Evolutionary conservation across 306 rosid species (phyloP).

Genomic region (Coriaria nepalensis): DNA sequence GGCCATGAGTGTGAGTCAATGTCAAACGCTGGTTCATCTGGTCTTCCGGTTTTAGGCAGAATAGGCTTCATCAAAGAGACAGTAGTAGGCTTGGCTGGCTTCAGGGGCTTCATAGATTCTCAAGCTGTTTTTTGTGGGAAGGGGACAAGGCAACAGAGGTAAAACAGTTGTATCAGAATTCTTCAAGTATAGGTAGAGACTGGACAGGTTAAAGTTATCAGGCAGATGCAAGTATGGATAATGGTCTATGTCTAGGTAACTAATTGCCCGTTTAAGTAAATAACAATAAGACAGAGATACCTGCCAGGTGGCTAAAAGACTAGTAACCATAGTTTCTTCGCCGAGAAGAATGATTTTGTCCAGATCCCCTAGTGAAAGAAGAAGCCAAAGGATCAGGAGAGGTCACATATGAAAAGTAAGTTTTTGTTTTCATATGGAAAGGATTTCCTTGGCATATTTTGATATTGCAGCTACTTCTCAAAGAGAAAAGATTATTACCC

Average conservation of each 20-base stretch:
- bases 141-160: slow-evolving; percentile 83
- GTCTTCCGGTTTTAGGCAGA: slow-evolving; percentile 89
- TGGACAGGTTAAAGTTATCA: slow-evolving; percentile 64
- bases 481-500: slow-evolving; percentile 41
- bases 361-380: slow-evolving; percentile 36
- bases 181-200: slow-evolving; percentile 38
- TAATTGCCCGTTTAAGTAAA: slow-evolving; percentile 3
- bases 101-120: slow-evolving; percentile 95
- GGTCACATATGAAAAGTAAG: background rate
- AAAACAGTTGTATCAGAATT: slow-evolving; percentile 89
- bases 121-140: slow-evolving; percentile 90
- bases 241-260: slow-evolving; percentile 2
- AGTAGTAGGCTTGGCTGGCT: slow-evolving; percentile 45
- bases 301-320: slow-evolving; percentile 25
- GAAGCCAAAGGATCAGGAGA: slow-evolving; percentile 5
- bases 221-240: slow-evolving; percentile 14
- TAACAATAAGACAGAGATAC: slow-evolving; percentile 7
- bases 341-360: slow-evolving; percentile 42
- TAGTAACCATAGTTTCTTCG: slow-evolving; percentile 51
- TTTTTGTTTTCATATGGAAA: background rate
- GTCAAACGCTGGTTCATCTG: slow-evolving; percentile 97
- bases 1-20: slow-evolving; percentile 37
- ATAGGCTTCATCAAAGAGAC: slow-evolving; percentile 22
- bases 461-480: slow-evolving; percentile 1
- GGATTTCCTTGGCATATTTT: background rate